phyloP scores from a whole-genome alignment of 176 grass and related monocot species.

The Calamus simplicifolius region DNA sequence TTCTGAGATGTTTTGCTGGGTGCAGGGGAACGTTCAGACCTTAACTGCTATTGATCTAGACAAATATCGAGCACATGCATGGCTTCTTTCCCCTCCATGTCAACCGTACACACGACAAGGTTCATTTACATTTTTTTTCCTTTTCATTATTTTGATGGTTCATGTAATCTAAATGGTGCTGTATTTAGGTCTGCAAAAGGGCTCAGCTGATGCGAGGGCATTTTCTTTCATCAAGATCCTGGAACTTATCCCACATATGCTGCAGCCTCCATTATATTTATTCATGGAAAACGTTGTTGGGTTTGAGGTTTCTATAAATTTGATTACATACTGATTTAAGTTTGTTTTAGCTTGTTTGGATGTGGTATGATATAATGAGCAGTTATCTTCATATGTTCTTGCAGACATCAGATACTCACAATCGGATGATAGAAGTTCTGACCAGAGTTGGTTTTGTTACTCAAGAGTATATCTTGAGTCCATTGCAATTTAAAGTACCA shows the following conservation, averaged over 20 bases:
- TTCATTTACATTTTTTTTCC: not conserved
- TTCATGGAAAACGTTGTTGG: constrained; percentile 96
- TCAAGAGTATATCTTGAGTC: constrained; percentile 92
- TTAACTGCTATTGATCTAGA: constrained; percentile 66
- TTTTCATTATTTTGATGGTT: no score
- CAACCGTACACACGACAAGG: constrained; percentile 98
- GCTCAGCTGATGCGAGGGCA: constrained; percentile 92
- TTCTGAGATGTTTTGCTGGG: no score
- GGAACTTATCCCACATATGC: constrained; percentile 67
- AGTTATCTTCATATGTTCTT: constrained; percentile 3
- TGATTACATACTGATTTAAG: not conserved
- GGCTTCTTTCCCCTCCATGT: constrained; percentile 97
- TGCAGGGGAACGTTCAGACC: constrained; percentile 81
- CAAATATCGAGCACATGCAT: constrained; percentile 76
- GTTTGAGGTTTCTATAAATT: constrained; percentile 66
- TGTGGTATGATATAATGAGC: no score
- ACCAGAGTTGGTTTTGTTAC: constrained; percentile 51
- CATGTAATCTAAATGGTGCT: no score
- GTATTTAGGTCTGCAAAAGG: constrained; percentile 76
- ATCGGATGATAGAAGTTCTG: constrained; percentile 75
- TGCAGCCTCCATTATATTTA: constrained; percentile 61
- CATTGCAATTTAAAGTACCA: constrained; percentile 83
- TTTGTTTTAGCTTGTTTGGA: no score
- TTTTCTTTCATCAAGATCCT: constrained; percentile 94
- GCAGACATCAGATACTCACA: constrained; percentile 84